Percentiles rank a stretch among this genome's conserved stretches.
These are phyloP conservation scores for Anthracocystis setariae DNA, from an alignment of 1,284 basidiomycete species.

Conservation along the genomic window DNA sequence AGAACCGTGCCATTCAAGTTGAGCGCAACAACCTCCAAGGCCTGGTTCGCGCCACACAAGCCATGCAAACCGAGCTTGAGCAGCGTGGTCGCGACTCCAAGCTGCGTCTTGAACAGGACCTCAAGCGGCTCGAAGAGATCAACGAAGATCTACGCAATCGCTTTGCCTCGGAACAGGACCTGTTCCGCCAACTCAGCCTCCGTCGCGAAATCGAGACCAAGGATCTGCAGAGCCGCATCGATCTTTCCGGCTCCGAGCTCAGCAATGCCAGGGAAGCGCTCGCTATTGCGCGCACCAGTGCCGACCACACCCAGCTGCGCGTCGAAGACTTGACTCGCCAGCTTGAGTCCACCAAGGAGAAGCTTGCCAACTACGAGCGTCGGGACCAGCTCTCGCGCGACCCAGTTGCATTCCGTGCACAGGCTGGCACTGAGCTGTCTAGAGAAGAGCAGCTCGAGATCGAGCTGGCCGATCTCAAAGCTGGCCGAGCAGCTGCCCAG, in stretches of 20 bases:
- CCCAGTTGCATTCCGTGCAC: slow-evolving; percentile 36
- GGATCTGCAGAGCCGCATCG: slow-evolving; percentile 79
- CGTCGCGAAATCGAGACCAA: slow-evolving; percentile 83
- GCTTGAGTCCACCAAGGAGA: slow-evolving; percentile 80
- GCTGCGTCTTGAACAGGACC: slow-evolving; percentile 79
- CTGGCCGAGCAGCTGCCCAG: slow-evolving; percentile 62
- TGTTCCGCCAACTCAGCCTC: slow-evolving; percentile 76
- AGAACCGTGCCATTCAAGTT: slow-evolving; percentile 80
- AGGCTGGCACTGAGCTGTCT: slow-evolving; percentile 67
- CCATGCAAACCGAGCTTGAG: slow-evolving; percentile 87
- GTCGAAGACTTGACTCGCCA: slow-evolving; percentile 78
- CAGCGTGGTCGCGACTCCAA: slow-evolving; percentile 82
- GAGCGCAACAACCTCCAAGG: slow-evolving; percentile 86
- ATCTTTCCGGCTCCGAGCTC: slow-evolving; percentile 78
- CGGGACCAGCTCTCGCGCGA: slow-evolving; percentile 67
- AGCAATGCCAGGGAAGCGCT: slow-evolving; percentile 79
- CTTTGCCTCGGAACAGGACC: slow-evolving; percentile 81
- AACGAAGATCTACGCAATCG: slow-evolving; percentile 81
- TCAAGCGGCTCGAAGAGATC: slow-evolving; percentile 74
- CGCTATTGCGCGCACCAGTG: slow-evolving; percentile 80
- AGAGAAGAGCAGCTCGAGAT: slow-evolving; percentile 82
- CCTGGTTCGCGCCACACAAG: slow-evolving; percentile 85
- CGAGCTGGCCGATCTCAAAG: slow-evolving; percentile 75
- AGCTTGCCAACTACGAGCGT: slow-evolving; percentile 85
- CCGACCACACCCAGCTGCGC: slow-evolving; percentile 81